Percentiles rank a stretch among this genome's conserved stretches.
These are phyloP conservation scores for Aegilops longissima DNA, from an alignment of 176 grass and related monocot species.

Conservation along the genomic window DNA sequence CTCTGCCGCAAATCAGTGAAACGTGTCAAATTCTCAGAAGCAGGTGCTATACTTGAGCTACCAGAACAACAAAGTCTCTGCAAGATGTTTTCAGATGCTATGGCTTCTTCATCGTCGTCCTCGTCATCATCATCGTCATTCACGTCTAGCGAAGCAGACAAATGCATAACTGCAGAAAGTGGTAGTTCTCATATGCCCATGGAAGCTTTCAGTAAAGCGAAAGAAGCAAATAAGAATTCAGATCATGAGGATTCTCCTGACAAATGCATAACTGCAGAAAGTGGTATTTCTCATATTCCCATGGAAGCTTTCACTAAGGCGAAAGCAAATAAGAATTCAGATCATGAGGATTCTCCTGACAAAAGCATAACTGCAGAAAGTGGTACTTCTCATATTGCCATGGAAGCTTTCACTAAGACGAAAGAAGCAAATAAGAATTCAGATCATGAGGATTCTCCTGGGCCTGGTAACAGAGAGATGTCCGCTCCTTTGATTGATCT, in stretches of 20 bases:
- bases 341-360: constrained; percentile 1
- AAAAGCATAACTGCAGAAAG: constrained; percentile 26
- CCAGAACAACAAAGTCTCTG: constrained; percentile 28
- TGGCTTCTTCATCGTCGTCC: constrained; percentile 41
- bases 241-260: constrained; percentile 13
- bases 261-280: constrained; percentile 22
- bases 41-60: constrained; percentile 25
- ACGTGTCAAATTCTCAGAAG: constrained; percentile 45
- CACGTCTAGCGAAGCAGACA: constrained; percentile 42
- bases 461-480: constrained; percentile 20
- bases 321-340: constrained; percentile 1
- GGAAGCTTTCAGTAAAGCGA: background rate
- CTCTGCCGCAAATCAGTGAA: constrained; percentile 40
- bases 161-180: constrained; percentile 27
- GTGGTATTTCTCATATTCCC: constrained; percentile 16
- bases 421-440: constrained; percentile 4
- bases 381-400: constrained; percentile 8
- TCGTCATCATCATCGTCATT: constrained; percentile 45
- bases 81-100: constrained; percentile 46
- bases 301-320: background rate
- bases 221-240: constrained; percentile 12
- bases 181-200: constrained; percentile 24
- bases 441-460: background rate
- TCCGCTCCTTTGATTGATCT: constrained; percentile 43
- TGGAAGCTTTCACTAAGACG: background rate